These are phyloP conservation scores for Rhizopogon vesiculosus DNA, from an alignment of 768 basidiomycete genomes.

Conservation along the genomic window DNA sequence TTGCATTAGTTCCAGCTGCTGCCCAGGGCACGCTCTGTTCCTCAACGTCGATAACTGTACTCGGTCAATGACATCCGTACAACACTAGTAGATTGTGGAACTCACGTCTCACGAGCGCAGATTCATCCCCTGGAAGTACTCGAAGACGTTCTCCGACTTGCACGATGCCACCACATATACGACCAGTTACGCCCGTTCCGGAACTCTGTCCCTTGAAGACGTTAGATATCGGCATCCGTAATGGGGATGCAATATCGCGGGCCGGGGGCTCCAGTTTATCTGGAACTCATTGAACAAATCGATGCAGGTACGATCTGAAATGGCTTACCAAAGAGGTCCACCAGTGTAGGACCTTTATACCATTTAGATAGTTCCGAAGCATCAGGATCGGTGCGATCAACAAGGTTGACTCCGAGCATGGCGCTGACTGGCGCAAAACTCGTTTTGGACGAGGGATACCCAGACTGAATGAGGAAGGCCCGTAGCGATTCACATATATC, in stretches of 20 bases:
- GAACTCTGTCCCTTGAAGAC: slow-evolving; percentile 89
- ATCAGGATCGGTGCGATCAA: slow-evolving; percentile 42
- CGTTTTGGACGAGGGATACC: slow-evolving; percentile 76
- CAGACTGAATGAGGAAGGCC: slow-evolving; percentile 83
- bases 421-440: slow-evolving; percentile 88
- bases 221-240: slow-evolving; percentile 90
- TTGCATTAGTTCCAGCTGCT: slow-evolving; percentile 86
- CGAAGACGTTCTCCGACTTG: slow-evolving; percentile 89
- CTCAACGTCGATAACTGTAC: slow-evolving; percentile 80
- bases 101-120: slow-evolving; percentile 69
- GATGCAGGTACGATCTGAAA: neutral
- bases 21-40: slow-evolving; percentile 79
- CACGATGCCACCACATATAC: slow-evolving; percentile 82
- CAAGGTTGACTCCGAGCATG: slow-evolving; percentile 84
- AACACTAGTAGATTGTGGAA: neutral
- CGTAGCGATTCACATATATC: slow-evolving; percentile 72
- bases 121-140: slow-evolving; percentile 91
- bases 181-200: slow-evolving; percentile 73
- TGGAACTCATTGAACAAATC: slow-evolving; percentile 22
- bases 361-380: slow-evolving; percentile 52
- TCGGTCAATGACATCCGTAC: slow-evolving; percentile 1
- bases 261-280: slow-evolving; percentile 79
- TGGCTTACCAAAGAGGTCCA: slow-evolving; percentile 69
- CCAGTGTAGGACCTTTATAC: slow-evolving; percentile 85
- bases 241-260: slow-evolving; percentile 69